Percentiles rank a stretch among this genome's conserved stretches.
Conservation (phyloP, 2,329 filamentous ascomycete genomes). For the Alternaria ventricosa region DNA sequence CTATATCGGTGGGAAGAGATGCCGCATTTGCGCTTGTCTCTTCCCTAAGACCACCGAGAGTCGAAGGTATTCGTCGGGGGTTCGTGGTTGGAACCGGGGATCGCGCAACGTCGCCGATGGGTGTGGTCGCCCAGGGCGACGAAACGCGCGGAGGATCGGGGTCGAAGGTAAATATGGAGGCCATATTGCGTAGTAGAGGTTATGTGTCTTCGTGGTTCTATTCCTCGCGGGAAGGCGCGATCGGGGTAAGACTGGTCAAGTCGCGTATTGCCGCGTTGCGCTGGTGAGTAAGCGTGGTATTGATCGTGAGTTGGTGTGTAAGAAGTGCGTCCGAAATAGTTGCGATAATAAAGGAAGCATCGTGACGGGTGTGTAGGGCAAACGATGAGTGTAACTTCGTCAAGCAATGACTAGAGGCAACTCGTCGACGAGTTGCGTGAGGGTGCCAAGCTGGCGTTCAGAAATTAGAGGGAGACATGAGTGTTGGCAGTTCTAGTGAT, state of each 20-base stretch:
- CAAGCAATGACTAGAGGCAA: conserved; percentile 24
- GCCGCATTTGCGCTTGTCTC: conserved; percentile 3
- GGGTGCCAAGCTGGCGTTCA: conserved; percentile 34
- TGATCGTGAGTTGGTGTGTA: conserved; percentile 58
- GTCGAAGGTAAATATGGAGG: conserved; percentile 95
- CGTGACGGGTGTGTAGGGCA: conserved; percentile 47
- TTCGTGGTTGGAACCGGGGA: conserved; percentile 23
- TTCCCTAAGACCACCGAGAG: conserved; percentile 8
- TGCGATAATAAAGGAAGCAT: conserved; percentile 59
- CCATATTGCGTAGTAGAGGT: conserved; percentile 62
- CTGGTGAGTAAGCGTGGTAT: conserved; percentile 43
- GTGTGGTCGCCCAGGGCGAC: conserved; percentile 84
- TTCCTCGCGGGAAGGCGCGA: neutral
- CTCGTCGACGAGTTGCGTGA: conserved; percentile 27
- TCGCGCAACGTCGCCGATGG: conserved; percentile 23
- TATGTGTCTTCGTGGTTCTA: neutral
- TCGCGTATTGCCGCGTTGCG: conserved; percentile 10
- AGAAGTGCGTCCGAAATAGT: conserved; percentile 57
- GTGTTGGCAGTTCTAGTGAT: neutral
- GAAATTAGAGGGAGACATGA: conserved; percentile 21
- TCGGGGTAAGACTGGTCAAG: conserved; percentile 1
- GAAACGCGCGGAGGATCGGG: conserved; percentile 85
- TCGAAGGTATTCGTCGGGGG: conserved; percentile 21
- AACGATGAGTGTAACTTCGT: conserved; percentile 30
- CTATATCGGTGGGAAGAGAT: conserved; percentile 18